These are phyloP conservation scores for Skeletonema tropicum DNA, from an alignment of 108 stramenopile species.

Conservation along the genomic window DNA sequence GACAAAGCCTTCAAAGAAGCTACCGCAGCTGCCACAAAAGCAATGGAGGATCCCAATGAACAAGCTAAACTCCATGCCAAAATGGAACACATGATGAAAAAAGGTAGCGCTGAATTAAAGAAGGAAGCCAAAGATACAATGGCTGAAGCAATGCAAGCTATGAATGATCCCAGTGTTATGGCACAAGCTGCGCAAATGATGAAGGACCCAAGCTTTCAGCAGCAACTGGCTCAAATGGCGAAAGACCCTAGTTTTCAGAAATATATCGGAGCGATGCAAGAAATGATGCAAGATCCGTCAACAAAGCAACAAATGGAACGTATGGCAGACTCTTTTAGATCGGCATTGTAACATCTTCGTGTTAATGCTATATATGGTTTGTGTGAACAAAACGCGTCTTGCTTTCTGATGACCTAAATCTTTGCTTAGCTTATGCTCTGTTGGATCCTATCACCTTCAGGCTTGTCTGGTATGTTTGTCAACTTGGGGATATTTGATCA, in stretches of 20 bases:
- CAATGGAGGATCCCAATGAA: slow-evolving; percentile 79
- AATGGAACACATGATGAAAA: slow-evolving; percentile 90
- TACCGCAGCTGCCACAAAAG: slow-evolving; percentile 57
- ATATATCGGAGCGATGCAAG: slow-evolving; percentile 83
- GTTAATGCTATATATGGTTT: background rate
- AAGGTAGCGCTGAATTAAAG: slow-evolving; percentile 66
- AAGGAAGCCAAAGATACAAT: slow-evolving; percentile 64
- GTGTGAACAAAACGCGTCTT: background rate
- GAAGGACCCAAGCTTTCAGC: slow-evolving; percentile 82
- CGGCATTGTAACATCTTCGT: slow-evolving; percentile 49
- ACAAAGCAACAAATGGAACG: slow-evolving; percentile 80
- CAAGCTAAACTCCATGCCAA: slow-evolving; percentile 87
- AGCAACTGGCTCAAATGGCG: slow-evolving; percentile 76
- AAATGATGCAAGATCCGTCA: slow-evolving; percentile 85
- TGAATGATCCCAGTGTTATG: slow-evolving; percentile 82
- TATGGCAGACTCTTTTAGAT: slow-evolving; percentile 60
- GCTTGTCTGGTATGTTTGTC: background rate
- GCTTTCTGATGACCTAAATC: background rate
- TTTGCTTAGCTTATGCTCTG: background rate
- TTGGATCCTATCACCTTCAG: background rate
- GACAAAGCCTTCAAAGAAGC: slow-evolving; percentile 76
- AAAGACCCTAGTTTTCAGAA: slow-evolving; percentile 83
- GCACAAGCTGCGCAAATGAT: slow-evolving; percentile 82
- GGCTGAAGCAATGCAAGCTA: slow-evolving; percentile 81
- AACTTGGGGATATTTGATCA: slow-evolving; percentile 5